These are phyloP conservation scores for Populus hybrid DNA, from an alignment of 441 rosid species.

Conservation along the genomic window DNA sequence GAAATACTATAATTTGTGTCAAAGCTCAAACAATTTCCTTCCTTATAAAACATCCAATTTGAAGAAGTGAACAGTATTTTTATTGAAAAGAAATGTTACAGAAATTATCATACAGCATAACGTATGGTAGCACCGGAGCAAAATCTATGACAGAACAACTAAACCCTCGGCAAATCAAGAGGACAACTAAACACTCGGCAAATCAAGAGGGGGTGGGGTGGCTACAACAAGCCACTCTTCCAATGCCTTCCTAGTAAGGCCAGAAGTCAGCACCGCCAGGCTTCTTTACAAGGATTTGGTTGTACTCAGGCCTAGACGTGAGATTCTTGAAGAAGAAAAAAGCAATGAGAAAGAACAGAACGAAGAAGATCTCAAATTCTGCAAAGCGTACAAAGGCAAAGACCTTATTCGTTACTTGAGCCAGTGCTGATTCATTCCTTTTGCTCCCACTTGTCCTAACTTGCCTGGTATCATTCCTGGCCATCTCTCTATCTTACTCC, in stretches of 20 bases:
- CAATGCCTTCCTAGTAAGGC: slow-evolving; percentile 38
- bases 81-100: neutral
- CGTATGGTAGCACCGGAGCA: neutral
- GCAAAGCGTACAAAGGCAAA: slow-evolving; percentile 49
- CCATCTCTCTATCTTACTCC: slow-evolving; percentile 26
- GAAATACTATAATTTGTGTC: neutral
- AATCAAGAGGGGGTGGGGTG: neutral
- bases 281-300: slow-evolving; percentile 72
- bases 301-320: slow-evolving; percentile 74
- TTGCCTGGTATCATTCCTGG: slow-evolving; percentile 34
- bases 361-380: slow-evolving; percentile 76
- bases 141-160: neutral
- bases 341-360: slow-evolving; percentile 59
- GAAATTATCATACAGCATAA: neutral
- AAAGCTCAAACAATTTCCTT: neutral
- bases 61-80: too few species aligned
- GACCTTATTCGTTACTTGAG: slow-evolving; percentile 46
- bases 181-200: neutral
- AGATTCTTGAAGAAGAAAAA: slow-evolving; percentile 78
- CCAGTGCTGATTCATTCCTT: slow-evolving; percentile 46
- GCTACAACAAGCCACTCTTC: neutral
- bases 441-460: slow-evolving; percentile 34
- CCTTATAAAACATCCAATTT: neutral
- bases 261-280: slow-evolving; percentile 57
- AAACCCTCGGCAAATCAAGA: neutral